Evolutionary conservation across 2,329 filamentous ascomycete species (phyloP), one percentile per base, ranked within the genome.

Genomic region (Cladophialophora psammophila): DNA sequence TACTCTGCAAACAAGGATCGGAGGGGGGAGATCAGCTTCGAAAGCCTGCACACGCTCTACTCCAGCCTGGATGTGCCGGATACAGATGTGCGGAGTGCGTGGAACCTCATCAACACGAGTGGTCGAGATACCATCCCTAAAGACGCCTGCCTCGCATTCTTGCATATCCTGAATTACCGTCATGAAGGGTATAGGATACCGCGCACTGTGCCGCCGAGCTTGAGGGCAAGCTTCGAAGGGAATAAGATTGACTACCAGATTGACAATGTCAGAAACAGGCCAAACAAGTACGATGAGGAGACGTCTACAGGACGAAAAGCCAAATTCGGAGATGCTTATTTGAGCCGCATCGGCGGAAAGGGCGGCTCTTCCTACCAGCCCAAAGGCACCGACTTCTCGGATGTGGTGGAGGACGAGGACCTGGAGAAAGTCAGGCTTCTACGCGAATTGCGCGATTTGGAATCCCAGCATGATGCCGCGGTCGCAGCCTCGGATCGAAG

Each of bases 401-500:
- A 87, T 42, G 91, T 92, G 70, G 92, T 93, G 77, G 91, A 91
- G 68, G 94, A 96, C 32, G 88, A 89, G 75, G 95, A 99, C 77
- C 98, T 95, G 93, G 95, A 99, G 80, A 95, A 98, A 80, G 95
- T 98, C 53, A 88, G 94, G 62, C 85, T 99, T 71, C 94, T 96
- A 85, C 94, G 95, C 77, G 93, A 98, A 80, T 87, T 99, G 36
- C 86, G 88, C 31, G 94, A 98, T 74, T 83, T 99, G 34, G 94
- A 99, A 74, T 86, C 90, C 64, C 96, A 96, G 83, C 90, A 97
- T 69, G 88, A 90, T 40, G 90, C 91, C 66, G 90, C 97, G 1
- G 93, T 96, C 80, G 86, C 88, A 65, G 87, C 89, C 52, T 89
- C 90, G 0, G 87, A 91, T 74, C 86, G 87, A 67, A 84, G 87